Conservation (phyloP, 2,329 filamentous ascomycete species). For the Colletotrichum lentis region DNA sequence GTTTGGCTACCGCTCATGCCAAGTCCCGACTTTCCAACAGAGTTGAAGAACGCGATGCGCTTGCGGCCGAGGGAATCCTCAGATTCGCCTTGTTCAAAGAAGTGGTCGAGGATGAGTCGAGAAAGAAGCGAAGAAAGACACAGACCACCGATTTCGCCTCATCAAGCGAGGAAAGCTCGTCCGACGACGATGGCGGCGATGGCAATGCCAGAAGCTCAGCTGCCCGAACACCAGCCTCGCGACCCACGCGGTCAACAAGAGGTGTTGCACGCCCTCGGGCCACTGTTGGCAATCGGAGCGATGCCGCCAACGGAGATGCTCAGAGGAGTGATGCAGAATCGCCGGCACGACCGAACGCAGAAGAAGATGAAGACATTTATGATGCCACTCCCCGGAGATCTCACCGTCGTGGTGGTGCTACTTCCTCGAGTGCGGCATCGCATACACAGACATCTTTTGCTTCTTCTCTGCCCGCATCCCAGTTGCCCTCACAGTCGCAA, state of each 20-base stretch:
- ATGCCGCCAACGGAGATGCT: constrained; percentile 47
- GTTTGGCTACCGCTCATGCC: constrained; percentile 93
- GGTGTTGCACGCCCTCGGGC: constrained; percentile 48
- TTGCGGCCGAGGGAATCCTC: constrained; percentile 87
- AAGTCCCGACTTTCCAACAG: constrained; percentile 88
- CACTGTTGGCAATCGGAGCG: constrained; percentile 42
- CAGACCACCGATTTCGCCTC: constrained; percentile 65
- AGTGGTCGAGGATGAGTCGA: constrained; percentile 79
- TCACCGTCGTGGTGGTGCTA: constrained; percentile 46
- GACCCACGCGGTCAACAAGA: constrained; percentile 45
- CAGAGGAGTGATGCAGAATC: constrained; percentile 60
- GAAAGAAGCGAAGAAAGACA: constrained; percentile 82
- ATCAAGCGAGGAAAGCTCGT: constrained; percentile 66
- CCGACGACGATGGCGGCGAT: constrained; percentile 68
- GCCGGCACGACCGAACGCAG: constrained; percentile 37
- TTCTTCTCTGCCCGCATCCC: constrained; percentile 81
- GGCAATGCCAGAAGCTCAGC: constrained; percentile 43
- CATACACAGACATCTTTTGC: constrained; percentile 72
- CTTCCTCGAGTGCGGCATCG: constrained; percentile 50
- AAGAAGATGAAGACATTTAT: constrained; percentile 60
- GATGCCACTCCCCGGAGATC: constrained; percentile 55
- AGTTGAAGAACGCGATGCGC: constrained; percentile 88
- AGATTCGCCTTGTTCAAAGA: constrained; percentile 98
- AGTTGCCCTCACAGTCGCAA: constrained; percentile 61
- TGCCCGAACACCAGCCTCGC: constrained; percentile 45